Evolutionary conservation across 2,329 filamentous ascomycete species (phyloP), one percentile per base, ranked within the genome.

Genomic region (Neocatenulostroma microsporum): DNA sequence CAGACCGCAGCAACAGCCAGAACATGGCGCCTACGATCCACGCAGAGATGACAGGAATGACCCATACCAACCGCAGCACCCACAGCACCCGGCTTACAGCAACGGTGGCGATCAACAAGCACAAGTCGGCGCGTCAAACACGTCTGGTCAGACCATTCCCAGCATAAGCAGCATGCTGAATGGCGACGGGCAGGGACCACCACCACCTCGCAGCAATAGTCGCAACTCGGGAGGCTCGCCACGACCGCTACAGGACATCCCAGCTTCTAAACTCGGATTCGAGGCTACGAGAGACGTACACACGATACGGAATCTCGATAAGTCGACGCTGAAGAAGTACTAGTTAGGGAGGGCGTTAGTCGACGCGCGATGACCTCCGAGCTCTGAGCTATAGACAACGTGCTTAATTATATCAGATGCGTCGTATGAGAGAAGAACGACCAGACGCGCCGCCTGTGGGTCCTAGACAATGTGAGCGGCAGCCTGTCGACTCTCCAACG

Each of bases 161-260:
- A 72, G 69, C 45, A 74, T 76, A 39, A 67, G 60, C 12, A 57
- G 69, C 9, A 59, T 68, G 42, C 61, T 68, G 36, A 66, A 64
- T 40, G 58, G 53, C 23, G 48, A 49, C 13, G 49, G 45, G 25
- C 43, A 45, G 25, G 47, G 41, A 5, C 44, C 37, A 24, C 49
- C 48, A 5, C 51, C 49, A 17, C 45, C 39, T 33, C 50, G 48
- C 27, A 50, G 42, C 14, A 55, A 46, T 38, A 60, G 57, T 39
- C 47, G 49, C 19, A 60, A 52, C 34, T 55, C 58, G 0, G 42
- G 45, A 19, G 50, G 49, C 3, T 42, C 50, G 2, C 48, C 48
- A 4, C 46, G 52, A 15, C 45, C 47, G 19, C 42, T 56, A 23
- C 56, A 57, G 30, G 58, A 62, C 41, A 60, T 61, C 38, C 56